phyloP scores from a whole-genome alignment of 768 basidiomycete species.

The Hortiboletus campestris region DNA sequence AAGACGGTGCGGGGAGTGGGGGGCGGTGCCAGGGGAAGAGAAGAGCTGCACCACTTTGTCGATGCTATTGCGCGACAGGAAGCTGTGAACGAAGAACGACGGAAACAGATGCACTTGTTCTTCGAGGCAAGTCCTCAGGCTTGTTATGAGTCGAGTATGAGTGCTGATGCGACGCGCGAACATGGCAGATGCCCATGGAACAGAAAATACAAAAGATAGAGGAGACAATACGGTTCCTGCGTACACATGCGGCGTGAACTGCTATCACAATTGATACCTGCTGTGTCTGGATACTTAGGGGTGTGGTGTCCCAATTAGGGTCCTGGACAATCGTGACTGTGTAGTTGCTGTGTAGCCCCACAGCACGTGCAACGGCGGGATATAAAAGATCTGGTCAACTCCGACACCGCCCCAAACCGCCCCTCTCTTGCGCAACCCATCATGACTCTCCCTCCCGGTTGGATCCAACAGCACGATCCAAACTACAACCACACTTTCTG shows the following conservation, averaged over 20 bases:
- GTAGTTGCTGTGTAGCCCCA: slow-evolving; percentile 8
- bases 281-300: background rate
- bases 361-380: slow-evolving; percentile 12
- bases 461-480: slow-evolving; percentile 50
- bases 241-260: slow-evolving; percentile 10
- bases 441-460: slow-evolving; percentile 53
- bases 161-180: background rate
- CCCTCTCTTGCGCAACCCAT: background rate
- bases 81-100: slow-evolving; percentile 39
- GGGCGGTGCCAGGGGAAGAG: background rate
- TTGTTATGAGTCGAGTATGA: background rate
- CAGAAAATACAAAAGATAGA: slow-evolving; percentile 52
- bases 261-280: slow-evolving; percentile 1
- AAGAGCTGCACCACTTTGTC: slow-evolving; percentile 38
- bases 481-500: slow-evolving; percentile 47
- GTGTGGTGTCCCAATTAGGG: background rate
- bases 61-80: slow-evolving; percentile 45
- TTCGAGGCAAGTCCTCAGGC: slow-evolving; percentile 45
- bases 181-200: slow-evolving; percentile 51
- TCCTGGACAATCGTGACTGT: background rate
- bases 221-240: slow-evolving; percentile 45
- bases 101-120: slow-evolving; percentile 48
- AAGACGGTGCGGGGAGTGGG: background rate
- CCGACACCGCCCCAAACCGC: background rate
- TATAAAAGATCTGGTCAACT: background rate